Conservation (phyloP, 257 asterid genomes). For the Ajuga chamaepitys region DNA sequence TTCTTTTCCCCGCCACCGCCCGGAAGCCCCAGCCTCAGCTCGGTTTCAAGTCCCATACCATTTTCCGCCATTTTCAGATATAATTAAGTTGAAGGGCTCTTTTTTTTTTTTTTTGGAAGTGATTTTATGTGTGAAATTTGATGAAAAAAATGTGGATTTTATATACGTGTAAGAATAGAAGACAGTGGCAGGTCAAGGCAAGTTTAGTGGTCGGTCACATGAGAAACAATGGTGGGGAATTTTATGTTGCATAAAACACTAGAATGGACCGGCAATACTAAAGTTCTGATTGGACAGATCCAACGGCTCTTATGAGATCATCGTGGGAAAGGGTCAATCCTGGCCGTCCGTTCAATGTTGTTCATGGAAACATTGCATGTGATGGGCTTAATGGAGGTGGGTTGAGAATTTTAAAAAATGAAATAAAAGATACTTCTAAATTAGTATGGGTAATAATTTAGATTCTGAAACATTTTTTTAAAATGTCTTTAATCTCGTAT, state of each 20-base stretch:
- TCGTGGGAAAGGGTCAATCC: slow-evolving; percentile 17
- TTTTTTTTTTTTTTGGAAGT: neutral
- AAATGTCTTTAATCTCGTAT: too few species aligned
- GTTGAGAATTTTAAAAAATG: neutral
- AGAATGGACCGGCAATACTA: slow-evolving; percentile 33
- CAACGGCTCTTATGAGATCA: slow-evolving; percentile 18
- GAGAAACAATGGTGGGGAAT: slow-evolving; percentile 63
- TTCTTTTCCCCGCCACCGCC: slow-evolving; percentile 51
- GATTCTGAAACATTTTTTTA: too few species aligned
- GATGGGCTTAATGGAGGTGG: slow-evolving; percentile 33
- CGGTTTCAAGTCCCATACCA: slow-evolving; percentile 54
- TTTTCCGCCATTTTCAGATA: slow-evolving; percentile 30
- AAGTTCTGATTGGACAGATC: slow-evolving; percentile 30
- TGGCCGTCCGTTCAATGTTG: slow-evolving; percentile 33
- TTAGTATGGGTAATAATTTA: neutral
- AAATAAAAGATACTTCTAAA: neutral
- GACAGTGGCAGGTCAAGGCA: slow-evolving; percentile 48
- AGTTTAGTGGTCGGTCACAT: slow-evolving; percentile 55
- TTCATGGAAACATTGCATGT: slow-evolving; percentile 52
- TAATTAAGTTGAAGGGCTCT: neutral
- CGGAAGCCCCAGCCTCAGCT: slow-evolving; percentile 61
- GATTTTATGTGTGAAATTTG: neutral
- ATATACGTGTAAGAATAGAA: slow-evolving; percentile 21
- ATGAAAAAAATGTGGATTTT: slow-evolving; percentile 7
- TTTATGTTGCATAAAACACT: slow-evolving; percentile 30